A percentile compares a stretch with the other conserved stretches of the same genome.
These are phyloP conservation scores for Neopestalotiopsis rosae DNA, from an alignment of 2,329 filamentous ascomycete species.

Conservation along the genomic window DNA sequence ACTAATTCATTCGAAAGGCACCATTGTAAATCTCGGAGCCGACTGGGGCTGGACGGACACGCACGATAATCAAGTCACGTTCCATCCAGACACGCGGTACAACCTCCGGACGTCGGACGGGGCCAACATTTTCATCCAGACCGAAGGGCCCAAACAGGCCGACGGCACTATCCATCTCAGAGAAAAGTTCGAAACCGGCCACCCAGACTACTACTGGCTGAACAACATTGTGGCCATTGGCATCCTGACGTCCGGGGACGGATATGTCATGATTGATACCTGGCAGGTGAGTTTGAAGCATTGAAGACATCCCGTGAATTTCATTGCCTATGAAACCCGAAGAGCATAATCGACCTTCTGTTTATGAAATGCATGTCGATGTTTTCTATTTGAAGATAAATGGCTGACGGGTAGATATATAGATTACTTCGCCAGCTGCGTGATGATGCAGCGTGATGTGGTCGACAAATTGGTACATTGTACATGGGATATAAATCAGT, in stretches of 20 bases:
- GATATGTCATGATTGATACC: conserved; percentile 31
- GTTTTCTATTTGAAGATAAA: background rate
- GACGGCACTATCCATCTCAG: conserved; percentile 31
- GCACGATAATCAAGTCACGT: conserved; percentile 19
- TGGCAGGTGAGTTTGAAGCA: conserved; percentile 30
- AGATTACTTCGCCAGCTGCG: background rate
- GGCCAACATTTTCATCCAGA: conserved; percentile 37
- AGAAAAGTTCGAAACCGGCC: conserved; percentile 33
- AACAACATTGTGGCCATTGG: conserved; percentile 38
- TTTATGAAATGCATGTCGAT: background rate
- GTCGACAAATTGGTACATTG: background rate
- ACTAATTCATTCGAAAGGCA: conserved; percentile 22
- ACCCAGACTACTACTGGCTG: conserved; percentile 35
- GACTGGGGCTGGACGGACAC: conserved; percentile 35
- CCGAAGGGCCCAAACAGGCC: conserved; percentile 28
- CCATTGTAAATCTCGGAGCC: conserved; percentile 34
- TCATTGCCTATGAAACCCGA: too few relatives aligned
- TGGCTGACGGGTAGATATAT: background rate
- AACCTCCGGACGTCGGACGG: conserved; percentile 36
- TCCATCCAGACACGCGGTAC: conserved; percentile 38
- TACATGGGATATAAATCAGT: background rate
- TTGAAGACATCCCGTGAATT: too few relatives aligned
- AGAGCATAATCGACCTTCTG: too few relatives aligned
- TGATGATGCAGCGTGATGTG: background rate
- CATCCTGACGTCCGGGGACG: conserved; percentile 26